Evolutionary conservation across 345 rosid genomes (phyloP).

Genomic region (Populus ilicifolia): DNA sequence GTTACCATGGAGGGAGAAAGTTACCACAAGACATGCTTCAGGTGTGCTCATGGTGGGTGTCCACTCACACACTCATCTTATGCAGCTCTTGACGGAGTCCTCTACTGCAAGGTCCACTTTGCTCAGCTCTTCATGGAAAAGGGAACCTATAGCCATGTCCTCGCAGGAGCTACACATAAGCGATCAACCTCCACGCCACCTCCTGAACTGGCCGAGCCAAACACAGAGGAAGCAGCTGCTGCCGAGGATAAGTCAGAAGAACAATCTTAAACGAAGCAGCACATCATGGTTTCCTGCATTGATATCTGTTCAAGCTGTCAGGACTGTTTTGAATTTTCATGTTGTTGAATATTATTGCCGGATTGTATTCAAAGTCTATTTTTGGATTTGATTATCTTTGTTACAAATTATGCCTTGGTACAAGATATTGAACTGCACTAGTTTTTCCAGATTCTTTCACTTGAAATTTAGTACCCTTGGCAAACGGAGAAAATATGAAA

Average conservation of each 20-base stretch:
- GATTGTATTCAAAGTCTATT: neutral
- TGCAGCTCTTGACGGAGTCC: conserved; percentile 69
- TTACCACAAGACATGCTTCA: conserved; percentile 88
- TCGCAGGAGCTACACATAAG: conserved; percentile 61
- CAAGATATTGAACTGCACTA: neutral
- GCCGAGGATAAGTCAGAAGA: conserved; percentile 8
- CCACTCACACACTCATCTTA: conserved; percentile 64
- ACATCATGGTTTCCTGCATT: neutral
- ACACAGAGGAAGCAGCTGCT: neutral
- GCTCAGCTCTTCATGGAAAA: conserved; percentile 86
- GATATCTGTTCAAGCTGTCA: neutral
- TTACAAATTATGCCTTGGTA: neutral
- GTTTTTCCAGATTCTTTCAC: neutral
- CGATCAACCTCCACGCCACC: conserved; percentile 52
- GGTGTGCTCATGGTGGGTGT: conserved; percentile 78
- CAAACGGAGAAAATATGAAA: neutral
- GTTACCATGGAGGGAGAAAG: conserved; percentile 80
- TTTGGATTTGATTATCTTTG: neutral
- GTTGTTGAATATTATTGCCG: neutral
- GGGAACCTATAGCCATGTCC: conserved; percentile 83
- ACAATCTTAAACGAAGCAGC: neutral
- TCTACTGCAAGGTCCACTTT: conserved; percentile 87
- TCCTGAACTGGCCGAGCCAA: conserved; percentile 41
- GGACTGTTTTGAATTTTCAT: neutral
- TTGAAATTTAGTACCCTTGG: neutral